Conservation (phyloP, 2,329 filamentous ascomycete genomes). For the Xylariaceae sp. region DNA sequence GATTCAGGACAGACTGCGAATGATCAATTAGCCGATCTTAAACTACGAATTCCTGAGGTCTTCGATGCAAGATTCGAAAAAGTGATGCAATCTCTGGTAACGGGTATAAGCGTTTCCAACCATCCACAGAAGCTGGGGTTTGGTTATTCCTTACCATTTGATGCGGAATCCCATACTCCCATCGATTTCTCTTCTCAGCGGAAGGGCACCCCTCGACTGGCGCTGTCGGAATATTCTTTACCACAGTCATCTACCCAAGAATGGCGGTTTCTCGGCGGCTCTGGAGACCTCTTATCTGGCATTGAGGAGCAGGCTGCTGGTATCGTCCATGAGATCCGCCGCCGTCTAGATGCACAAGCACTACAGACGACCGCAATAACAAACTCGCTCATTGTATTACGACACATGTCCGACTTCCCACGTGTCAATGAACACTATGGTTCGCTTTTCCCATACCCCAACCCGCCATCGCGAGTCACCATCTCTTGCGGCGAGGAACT, state of each 20-base stretch:
- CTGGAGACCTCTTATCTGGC: conserved; percentile 18
- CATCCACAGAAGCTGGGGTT: conserved; percentile 5
- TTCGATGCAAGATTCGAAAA: conserved; percentile 60
- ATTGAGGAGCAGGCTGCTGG: conserved; percentile 46
- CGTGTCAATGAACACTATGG: conserved; percentile 73
- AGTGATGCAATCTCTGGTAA: conserved; percentile 35
- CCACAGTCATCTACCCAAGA: conserved; percentile 22
- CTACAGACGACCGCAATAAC: conserved; percentile 44
- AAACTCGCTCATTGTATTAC: conserved; percentile 64
- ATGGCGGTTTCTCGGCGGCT: conserved; percentile 36
- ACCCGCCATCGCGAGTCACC: conserved; percentile 81
- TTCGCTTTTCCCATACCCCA: conserved; percentile 68
- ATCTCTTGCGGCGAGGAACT: conserved; percentile 70
- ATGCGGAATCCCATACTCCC: conserved; percentile 3
- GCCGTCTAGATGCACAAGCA: conserved; percentile 34
- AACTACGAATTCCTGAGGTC: conserved; percentile 56
- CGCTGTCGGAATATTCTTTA: conserved; percentile 7
- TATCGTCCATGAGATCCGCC: conserved; percentile 44
- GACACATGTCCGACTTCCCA: conserved; percentile 75
- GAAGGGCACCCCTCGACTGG: background rate
- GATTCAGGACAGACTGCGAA: conserved; percentile 9
- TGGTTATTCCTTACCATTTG: conserved; percentile 2
- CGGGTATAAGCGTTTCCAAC: background rate
- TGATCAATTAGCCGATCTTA: conserved; percentile 8
- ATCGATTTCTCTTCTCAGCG: background rate